Evolutionary conservation across 2,329 filamentous ascomycete species (phyloP).

Genomic region (Microdochium trichocladiopsis): DNA sequence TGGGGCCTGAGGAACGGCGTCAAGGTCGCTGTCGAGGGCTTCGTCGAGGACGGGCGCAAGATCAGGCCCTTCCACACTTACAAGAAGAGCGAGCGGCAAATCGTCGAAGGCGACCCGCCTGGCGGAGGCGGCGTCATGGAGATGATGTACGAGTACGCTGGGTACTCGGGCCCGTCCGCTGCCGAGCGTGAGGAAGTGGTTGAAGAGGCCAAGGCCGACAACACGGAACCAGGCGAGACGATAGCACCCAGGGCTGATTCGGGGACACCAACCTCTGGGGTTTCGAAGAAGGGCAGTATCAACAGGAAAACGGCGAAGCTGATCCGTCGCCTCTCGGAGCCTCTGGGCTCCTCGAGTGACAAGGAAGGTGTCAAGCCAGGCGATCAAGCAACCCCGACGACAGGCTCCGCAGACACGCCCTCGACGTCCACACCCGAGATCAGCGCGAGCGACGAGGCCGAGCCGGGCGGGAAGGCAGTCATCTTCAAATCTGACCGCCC

Average conservation of each 20-base stretch:
- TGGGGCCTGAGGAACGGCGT: constrained; percentile 87
- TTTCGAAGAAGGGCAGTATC: constrained; percentile 4
- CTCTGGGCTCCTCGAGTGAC: not conserved
- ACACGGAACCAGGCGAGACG: constrained; percentile 1
- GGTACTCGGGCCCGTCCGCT: constrained; percentile 20
- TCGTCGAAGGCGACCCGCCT: constrained; percentile 53
- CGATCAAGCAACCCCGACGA: not conserved
- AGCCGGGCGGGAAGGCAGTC: constrained; percentile 62
- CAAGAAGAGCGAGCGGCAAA: constrained; percentile 59
- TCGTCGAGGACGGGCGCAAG: constrained; percentile 77
- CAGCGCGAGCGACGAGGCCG: constrained; percentile 26
- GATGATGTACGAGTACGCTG: constrained; percentile 47
- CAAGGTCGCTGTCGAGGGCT: constrained; percentile 80
- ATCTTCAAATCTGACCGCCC: constrained; percentile 67
- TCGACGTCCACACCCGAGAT: constrained; percentile 5
- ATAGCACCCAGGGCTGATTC: constrained; percentile 3
- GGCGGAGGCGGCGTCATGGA: constrained; percentile 41
- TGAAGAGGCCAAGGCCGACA: constrained; percentile 21
- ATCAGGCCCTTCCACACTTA: constrained; percentile 85
- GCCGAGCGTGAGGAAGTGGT: constrained; percentile 24
- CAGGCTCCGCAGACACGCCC: constrained; percentile 8
- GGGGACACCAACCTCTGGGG: constrained; percentile 5
- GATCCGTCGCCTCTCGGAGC: constrained; percentile 13
- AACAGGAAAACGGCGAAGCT: constrained; percentile 20
- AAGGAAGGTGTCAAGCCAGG: not conserved